Percentiles rank a stretch among this genome's conserved stretches.
These are phyloP conservation scores for Atkinsonella texensis DNA, from an alignment of 2,329 filamentous ascomycete genomes.

Conservation along the genomic window DNA sequence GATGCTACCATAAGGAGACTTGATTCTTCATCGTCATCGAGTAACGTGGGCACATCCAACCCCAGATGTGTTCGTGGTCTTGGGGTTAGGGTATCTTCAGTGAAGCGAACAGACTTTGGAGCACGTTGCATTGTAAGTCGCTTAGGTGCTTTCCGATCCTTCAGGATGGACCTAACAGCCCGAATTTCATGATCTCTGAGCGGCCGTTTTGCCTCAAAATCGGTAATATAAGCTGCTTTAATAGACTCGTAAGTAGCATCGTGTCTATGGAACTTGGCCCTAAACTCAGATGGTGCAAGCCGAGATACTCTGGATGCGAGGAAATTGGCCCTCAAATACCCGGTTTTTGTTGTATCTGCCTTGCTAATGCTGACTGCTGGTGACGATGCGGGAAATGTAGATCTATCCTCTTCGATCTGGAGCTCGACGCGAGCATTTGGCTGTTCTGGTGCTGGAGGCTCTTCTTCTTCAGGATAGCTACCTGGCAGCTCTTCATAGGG, in stretches of 20 bases:
- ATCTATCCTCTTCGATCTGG: not conserved
- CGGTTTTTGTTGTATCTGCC: slow-evolving; percentile 6
- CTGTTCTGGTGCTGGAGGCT: slow-evolving; percentile 5
- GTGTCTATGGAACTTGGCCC: slow-evolving; percentile 10
- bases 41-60: slow-evolving; percentile 13
- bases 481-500: slow-evolving; percentile 13
- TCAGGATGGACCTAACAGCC: slow-evolving; percentile 18
- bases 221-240: slow-evolving; percentile 10
- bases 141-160: slow-evolving; percentile 16
- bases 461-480: slow-evolving; percentile 14
- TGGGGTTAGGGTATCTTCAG: slow-evolving; percentile 15
- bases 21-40: slow-evolving; percentile 1
- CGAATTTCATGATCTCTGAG: slow-evolving; percentile 10
- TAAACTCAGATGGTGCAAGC: slow-evolving; percentile 11
- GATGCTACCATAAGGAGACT: not conserved
- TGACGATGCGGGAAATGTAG: not conserved
- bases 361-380: slow-evolving; percentile 3
- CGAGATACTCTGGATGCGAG: slow-evolving; percentile 6
- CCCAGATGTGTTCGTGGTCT: slow-evolving; percentile 15
- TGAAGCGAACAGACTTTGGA: slow-evolving; percentile 20
- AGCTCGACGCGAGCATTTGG: not conserved
- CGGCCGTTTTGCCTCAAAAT: slow-evolving; percentile 12
- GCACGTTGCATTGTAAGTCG: slow-evolving; percentile 13
- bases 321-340: slow-evolving; percentile 6
- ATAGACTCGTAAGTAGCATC: slow-evolving; percentile 12